A percentile compares a stretch with the other conserved stretches of the same genome.
Conservation (phyloP, 1,284 basidiomycete genomes). For the Ganoderma meredithae region DNA sequence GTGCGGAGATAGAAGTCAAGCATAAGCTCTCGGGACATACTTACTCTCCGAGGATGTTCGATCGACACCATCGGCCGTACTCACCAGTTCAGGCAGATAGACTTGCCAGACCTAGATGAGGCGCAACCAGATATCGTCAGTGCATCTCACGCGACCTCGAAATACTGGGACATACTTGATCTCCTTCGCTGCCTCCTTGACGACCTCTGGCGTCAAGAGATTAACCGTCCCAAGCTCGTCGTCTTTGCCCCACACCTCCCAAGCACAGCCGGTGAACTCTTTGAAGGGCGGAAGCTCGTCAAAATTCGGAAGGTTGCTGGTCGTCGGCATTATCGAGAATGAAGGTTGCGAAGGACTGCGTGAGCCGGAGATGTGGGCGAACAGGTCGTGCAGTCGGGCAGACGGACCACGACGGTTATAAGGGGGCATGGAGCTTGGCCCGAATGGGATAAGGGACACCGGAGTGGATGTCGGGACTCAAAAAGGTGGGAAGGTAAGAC, state of each 20-base stretch:
- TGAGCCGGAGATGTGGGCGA: constrained; percentile 21
- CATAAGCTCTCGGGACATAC: constrained; percentile 14
- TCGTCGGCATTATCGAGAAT: constrained; percentile 8
- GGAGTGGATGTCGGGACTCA: neutral
- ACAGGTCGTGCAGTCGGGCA: constrained; percentile 17
- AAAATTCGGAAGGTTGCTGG: constrained; percentile 56
- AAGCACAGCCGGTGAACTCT: constrained; percentile 69
- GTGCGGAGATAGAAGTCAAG: neutral
- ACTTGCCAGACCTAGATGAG: constrained; percentile 56
- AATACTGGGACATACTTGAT: constrained; percentile 55
- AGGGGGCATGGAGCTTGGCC: neutral
- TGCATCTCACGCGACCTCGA: neutral
- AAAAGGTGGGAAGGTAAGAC: neutral
- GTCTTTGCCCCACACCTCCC: constrained; percentile 74
- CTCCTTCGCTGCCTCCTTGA: constrained; percentile 65
- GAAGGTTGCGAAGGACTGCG: constrained; percentile 21
- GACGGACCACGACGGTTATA: constrained; percentile 19
- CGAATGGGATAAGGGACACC: neutral
- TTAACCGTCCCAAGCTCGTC: constrained; percentile 80
- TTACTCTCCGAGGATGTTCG: too few species aligned
- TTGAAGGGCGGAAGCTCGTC: constrained; percentile 69
- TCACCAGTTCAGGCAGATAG: constrained; percentile 69
- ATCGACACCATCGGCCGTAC: constrained; percentile 29
- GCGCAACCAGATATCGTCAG: neutral
- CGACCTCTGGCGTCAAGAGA: constrained; percentile 69